Conservation (phyloP, 352 stramenopile genomes). For the Globisporangium acanthophoron region DNA sequence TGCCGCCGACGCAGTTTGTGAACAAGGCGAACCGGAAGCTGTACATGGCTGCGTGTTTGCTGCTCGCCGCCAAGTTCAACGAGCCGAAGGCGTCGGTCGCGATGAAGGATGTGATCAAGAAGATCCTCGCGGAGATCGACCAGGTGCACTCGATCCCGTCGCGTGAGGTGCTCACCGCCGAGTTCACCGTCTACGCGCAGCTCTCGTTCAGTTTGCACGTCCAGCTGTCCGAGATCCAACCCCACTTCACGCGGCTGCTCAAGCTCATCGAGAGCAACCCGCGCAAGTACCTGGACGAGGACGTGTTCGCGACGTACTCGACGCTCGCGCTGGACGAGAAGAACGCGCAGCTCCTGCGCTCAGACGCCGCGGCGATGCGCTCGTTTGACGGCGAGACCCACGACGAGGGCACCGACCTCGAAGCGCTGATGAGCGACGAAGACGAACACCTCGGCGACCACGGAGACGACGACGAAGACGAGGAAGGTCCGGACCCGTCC, state of each 20-base stretch:
- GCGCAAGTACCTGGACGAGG: slow-evolving; percentile 85
- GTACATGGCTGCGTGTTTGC: slow-evolving; percentile 93
- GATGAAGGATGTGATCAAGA: slow-evolving; percentile 56
- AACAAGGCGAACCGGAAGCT: slow-evolving; percentile 95
- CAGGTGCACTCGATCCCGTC: slow-evolving; percentile 73
- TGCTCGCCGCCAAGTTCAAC: slow-evolving; percentile 94
- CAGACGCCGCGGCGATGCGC: slow-evolving; percentile 7
- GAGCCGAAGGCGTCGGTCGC: slow-evolving; percentile 65
- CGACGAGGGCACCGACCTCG: slow-evolving; percentile 61
- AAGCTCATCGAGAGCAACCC: slow-evolving; percentile 87
- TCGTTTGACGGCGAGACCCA: slow-evolving; percentile 35
- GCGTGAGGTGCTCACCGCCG: slow-evolving; percentile 77
- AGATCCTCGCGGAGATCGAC: slow-evolving; percentile 78
- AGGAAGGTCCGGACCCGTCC: slow-evolving; percentile 23
- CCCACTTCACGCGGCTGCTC: slow-evolving; percentile 83
- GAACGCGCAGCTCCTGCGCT: slow-evolving; percentile 17
- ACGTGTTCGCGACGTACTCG: slow-evolving; percentile 76
- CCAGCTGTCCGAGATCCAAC: slow-evolving; percentile 67
- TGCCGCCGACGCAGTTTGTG: slow-evolving; percentile 76
- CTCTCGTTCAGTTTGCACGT: slow-evolving; percentile 88
- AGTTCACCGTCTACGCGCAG: slow-evolving; percentile 89
- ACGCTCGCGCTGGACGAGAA: slow-evolving; percentile 67
- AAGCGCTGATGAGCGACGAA: slow-evolving; percentile 66
- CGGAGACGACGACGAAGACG: slow-evolving; percentile 19
- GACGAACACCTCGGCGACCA: slow-evolving; percentile 27